Conservation (phyloP, 257 asterid species). For the Solanum arcanum region DNA sequence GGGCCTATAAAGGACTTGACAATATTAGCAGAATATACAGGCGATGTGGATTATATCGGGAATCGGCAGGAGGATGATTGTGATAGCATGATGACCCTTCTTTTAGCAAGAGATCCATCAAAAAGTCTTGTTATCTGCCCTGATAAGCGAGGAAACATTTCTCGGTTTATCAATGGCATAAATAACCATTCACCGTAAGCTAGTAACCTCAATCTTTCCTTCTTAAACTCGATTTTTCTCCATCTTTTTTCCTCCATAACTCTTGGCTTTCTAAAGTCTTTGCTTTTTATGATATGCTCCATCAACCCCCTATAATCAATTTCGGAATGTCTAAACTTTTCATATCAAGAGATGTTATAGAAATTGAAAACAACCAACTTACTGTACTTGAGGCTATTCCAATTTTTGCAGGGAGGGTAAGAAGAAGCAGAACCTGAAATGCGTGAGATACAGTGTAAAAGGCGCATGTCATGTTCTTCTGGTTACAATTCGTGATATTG, state of each 20-base stretch:
- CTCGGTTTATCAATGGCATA: slow-evolving; percentile 81
- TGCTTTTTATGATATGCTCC: neutral
- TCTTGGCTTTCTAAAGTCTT: neutral
- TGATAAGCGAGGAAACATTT: slow-evolving; percentile 73
- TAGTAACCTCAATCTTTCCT: slow-evolving; percentile 3
- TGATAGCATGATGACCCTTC: slow-evolving; percentile 90
- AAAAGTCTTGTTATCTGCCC: slow-evolving; percentile 73
- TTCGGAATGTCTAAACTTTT: neutral
- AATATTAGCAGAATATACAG: slow-evolving; percentile 61
- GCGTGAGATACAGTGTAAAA: slow-evolving; percentile 60
- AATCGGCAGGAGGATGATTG: slow-evolving; percentile 70
- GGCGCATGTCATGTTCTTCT: slow-evolving; percentile 62
- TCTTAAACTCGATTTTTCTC: slow-evolving; percentile 5
- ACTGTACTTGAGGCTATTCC: slow-evolving; percentile 10
- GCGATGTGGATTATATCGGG: slow-evolving; percentile 73
- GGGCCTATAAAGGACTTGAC: slow-evolving; percentile 81
- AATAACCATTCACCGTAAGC: slow-evolving; percentile 74
- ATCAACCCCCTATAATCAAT: neutral
- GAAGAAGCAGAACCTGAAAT: slow-evolving; percentile 77
- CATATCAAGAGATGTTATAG: neutral
- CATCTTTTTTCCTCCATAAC: neutral
- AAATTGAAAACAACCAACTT: neutral
- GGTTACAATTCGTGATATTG: slow-evolving; percentile 66
- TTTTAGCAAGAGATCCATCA: slow-evolving; percentile 44
- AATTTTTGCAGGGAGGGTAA: slow-evolving; percentile 57